phyloP scores from a whole-genome alignment of 208 protist species.

The Porcisia hertigi region DNA sequence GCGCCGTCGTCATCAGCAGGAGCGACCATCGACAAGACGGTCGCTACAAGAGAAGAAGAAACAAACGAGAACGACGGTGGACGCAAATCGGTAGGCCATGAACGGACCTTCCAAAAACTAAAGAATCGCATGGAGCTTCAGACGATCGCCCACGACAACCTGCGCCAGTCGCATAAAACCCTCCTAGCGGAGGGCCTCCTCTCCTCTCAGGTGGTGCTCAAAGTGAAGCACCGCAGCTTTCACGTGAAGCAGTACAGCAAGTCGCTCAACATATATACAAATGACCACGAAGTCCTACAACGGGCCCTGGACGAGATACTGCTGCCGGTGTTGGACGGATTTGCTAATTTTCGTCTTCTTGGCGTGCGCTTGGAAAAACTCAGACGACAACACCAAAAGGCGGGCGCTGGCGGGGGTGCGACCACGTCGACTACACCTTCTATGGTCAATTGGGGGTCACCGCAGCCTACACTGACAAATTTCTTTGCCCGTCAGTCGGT shows the following conservation, averaged over 20 bases:
- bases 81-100: constrained; percentile 77
- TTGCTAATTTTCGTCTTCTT: constrained; percentile 64
- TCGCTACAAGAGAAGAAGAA: background rate
- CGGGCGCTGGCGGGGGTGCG: constrained; percentile 3
- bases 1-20: background rate
- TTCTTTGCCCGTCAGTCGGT: constrained; percentile 20
- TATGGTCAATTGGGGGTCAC: background rate
- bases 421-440: background rate
- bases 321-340: constrained; percentile 49
- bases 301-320: constrained; percentile 64
- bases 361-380: constrained; percentile 71
- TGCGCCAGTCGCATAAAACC: constrained; percentile 31
- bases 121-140: constrained; percentile 44
- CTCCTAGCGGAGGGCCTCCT: constrained; percentile 45
- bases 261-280: constrained; percentile 40
- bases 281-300: constrained; percentile 48
- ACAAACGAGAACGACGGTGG: constrained; percentile 10
- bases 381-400: constrained; percentile 28
- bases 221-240: constrained; percentile 72
- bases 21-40: background rate
- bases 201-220: constrained; percentile 69
- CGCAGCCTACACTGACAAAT: constrained; percentile 22
- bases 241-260: constrained; percentile 72
- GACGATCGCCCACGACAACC: constrained; percentile 40
- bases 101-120: constrained; percentile 66